Evolutionary conservation across 495 filamentous ascomycete species (phyloP), one percentile per base, ranked within the genome.

Genomic region (Daldinia bambusicola): DNA sequence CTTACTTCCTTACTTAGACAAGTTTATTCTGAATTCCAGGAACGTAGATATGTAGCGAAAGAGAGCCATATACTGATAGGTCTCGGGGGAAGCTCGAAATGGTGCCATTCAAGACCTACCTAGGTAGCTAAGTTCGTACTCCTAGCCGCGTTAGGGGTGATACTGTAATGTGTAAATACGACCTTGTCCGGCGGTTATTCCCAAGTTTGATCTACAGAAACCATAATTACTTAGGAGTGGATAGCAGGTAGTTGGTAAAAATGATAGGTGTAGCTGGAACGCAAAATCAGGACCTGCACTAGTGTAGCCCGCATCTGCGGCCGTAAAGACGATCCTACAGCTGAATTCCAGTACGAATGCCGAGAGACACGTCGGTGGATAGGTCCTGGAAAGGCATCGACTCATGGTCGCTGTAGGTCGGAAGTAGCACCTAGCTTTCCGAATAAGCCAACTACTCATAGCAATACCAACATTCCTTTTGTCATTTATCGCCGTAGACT

Each of bases 221-320:
- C 32, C 16, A 41, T 36, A 18, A 40, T 30, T 40, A 45, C 36
- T 30, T 40, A 45, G 30, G 65, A 53, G 51, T 56, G 50, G 61
- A 61, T 61, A 68, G 64, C 50, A 55, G 61, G 34, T 12, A 68
- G 64, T 58, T 59, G 61, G 34, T 12, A 12, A 50, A 48, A 65
- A 18, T 9, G 16, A 22, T 43, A 45, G 43, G 57, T 65, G 61
- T 69, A 66, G 56, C 70, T 59, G 18, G 32, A 30, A 62, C 38
- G 62, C 66, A 73, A 31, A 62, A 45, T 13, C 51, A 72, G 70
- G 70, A 73, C 70, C 70, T 73, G 70, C 70, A 58, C 66, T 73
- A 73, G 70, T 58, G 66, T 57, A 8, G 61, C 60, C 41, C 41
- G 65, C 20, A 60, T 56, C 55, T 73, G 70, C 66, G 70, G 70